Evolutionary conservation across 805 yeast species (phyloP).

Genomic region (Metschnikowia drakensbergensis): DNA sequence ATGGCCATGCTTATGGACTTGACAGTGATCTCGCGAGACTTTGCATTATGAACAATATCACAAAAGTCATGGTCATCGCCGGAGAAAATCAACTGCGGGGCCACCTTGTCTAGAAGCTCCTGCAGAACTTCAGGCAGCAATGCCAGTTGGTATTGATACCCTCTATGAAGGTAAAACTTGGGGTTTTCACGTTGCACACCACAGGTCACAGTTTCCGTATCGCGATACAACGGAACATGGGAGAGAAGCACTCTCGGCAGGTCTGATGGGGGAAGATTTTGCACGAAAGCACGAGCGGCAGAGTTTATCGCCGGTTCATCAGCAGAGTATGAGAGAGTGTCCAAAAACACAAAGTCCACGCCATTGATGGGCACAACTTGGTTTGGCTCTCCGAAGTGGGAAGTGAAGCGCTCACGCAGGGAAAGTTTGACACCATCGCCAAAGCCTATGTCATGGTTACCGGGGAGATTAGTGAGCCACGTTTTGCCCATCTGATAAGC

Average conservation of each 20-base stretch:
- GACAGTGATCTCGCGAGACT: constrained; percentile 34
- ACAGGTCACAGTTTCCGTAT: constrained; percentile 16
- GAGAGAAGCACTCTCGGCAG: constrained; percentile 22
- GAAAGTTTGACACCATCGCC: constrained; percentile 22
- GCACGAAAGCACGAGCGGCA: constrained; percentile 16
- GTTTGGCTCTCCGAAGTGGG: constrained; percentile 34
- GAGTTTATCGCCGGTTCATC: constrained; percentile 10
- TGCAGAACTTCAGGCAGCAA: constrained; percentile 16
- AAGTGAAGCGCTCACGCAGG: constrained; percentile 26
- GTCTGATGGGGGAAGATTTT: constrained; percentile 4
- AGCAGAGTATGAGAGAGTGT: constrained; percentile 21
- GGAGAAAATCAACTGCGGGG: constrained; percentile 22
- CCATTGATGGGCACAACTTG: constrained; percentile 21
- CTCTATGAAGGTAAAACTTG: constrained; percentile 15
- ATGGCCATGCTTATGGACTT: constrained; percentile 41
- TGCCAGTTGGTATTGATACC: constrained; percentile 27
- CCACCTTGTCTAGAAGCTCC: constrained; percentile 15
- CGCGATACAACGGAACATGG: constrained; percentile 25
- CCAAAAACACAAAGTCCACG: constrained; percentile 29
- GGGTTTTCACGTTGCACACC: constrained; percentile 23
- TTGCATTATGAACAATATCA: constrained; percentile 15
- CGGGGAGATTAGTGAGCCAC: constrained; percentile 30
- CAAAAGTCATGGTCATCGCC: constrained; percentile 29
- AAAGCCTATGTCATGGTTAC: constrained; percentile 29
- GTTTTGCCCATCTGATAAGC: constrained; percentile 22